phyloP scores from a whole-genome alignment of 371 early-diverging fungal genomes.

The Mucor plumbeus region DNA sequence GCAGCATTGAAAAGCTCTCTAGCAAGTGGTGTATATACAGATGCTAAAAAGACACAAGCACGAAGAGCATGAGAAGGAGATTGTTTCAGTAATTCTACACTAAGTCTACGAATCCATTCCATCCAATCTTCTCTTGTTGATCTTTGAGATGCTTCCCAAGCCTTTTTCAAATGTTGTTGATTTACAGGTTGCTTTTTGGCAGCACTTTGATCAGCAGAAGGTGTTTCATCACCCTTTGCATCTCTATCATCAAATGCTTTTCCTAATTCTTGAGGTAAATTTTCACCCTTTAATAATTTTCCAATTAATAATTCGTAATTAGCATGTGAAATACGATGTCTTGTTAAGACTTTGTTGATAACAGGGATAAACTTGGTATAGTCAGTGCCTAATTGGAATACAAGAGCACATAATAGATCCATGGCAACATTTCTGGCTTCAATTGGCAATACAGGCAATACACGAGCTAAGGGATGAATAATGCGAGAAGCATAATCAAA shows the following conservation, averaged over 20 bases:
- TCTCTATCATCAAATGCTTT: constrained; percentile 53
- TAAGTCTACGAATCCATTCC: constrained; percentile 93
- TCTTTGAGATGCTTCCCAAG: constrained; percentile 92
- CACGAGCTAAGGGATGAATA: constrained; percentile 88
- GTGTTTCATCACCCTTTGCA: constrained; percentile 51
- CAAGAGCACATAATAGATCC: constrained; percentile 84
- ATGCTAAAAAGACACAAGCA: constrained; percentile 88
- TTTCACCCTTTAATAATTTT: constrained; percentile 81
- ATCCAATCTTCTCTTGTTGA: constrained; percentile 96
- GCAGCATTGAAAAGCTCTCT: constrained; percentile 96
- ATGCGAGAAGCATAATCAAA: constrained; percentile 91
- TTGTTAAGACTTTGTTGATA: constrained; percentile 75
- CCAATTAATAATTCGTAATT: constrained; percentile 76
- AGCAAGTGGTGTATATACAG: constrained; percentile 83
- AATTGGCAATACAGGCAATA: constrained; percentile 61
- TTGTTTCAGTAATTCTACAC: constrained; percentile 93
- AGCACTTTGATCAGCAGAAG: constrained; percentile 58
- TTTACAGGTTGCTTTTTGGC: constrained; percentile 85
- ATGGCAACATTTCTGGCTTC: constrained; percentile 76
- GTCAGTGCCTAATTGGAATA: constrained; percentile 87
- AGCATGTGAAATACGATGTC: constrained; percentile 70
- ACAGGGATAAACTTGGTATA: constrained; percentile 92
- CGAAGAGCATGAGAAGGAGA: constrained; percentile 95
- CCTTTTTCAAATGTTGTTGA: constrained; percentile 85
- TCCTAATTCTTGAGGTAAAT: constrained; percentile 73